These are phyloP conservation scores for Tetrahymena elliotti DNA, from an alignment of 73 alveolate species.

Conservation along the genomic window DNA sequence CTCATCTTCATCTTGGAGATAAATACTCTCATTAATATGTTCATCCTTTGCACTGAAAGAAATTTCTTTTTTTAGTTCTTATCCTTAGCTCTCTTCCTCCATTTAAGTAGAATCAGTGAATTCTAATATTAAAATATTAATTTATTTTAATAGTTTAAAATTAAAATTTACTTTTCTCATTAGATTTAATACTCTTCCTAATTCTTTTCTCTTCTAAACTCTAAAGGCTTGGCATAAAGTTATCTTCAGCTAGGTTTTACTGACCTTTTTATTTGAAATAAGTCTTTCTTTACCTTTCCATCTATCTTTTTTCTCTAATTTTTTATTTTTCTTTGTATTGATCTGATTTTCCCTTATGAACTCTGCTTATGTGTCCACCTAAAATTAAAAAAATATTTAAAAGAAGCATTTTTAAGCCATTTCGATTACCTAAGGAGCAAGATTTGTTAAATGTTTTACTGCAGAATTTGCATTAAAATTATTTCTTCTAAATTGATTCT, in stretches of 20 bases:
- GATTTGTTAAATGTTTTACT: background rate
- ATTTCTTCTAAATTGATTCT: background rate
- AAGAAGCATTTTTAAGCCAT: background rate
- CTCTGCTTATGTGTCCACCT: background rate
- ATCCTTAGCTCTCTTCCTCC: background rate
- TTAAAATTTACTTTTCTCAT: background rate
- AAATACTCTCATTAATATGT: background rate
- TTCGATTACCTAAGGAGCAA: background rate
- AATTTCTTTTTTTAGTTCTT: background rate
- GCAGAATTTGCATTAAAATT: background rate
- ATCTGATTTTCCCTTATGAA: background rate
- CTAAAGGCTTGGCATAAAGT: background rate
- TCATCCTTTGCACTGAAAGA: background rate
- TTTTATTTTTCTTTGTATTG: background rate
- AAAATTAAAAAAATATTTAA: background rate
- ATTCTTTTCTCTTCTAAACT: background rate
- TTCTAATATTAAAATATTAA: background rate
- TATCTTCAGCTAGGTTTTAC: background rate
- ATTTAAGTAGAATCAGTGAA: background rate
- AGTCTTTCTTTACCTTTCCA: background rate
- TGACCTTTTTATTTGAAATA: background rate
- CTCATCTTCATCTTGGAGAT: background rate
- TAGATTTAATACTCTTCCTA: background rate
- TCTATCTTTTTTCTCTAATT: background rate
- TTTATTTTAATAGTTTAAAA: background rate